Conservation (phyloP, 768 basidiomycete species). For the Russula dissimulans region DNA sequence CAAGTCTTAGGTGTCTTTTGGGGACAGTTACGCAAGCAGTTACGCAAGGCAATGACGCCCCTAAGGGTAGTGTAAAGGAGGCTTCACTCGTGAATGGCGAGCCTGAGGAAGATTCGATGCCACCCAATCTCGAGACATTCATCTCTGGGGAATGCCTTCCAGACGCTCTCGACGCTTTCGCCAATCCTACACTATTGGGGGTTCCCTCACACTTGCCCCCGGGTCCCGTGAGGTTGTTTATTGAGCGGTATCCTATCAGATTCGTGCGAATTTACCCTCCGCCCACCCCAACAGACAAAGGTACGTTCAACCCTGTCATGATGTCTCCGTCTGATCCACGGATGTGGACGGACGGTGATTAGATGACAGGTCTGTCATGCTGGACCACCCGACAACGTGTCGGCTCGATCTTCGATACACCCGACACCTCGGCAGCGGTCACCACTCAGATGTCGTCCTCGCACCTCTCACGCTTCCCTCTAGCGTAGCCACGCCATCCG, state of each 20-base stretch:
- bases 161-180: background rate
- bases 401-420: conserved; percentile 36
- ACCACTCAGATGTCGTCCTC: conserved; percentile 45
- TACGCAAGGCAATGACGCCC: background rate
- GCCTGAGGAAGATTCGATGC: background rate
- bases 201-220: fast-evolving
- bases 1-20: background rate
- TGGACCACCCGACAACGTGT: background rate
- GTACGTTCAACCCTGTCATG: background rate
- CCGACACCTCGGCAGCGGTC: conserved; percentile 33
- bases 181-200: background rate
- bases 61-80: background rate
- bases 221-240: background rate
- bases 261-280: background rate
- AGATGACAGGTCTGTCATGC: background rate
- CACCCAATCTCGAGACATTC: background rate
- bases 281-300: background rate
- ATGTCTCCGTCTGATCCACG: background rate
- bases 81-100: background rate
- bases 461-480: conserved; percentile 47
- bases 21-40: background rate
- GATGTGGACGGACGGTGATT: background rate
- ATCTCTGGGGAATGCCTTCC: conserved; percentile 6
- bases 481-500: background rate
- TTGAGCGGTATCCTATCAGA: background rate